Conservation (phyloP, 768 basidiomycete genomes). For the Amanita jacksonii region DNA sequence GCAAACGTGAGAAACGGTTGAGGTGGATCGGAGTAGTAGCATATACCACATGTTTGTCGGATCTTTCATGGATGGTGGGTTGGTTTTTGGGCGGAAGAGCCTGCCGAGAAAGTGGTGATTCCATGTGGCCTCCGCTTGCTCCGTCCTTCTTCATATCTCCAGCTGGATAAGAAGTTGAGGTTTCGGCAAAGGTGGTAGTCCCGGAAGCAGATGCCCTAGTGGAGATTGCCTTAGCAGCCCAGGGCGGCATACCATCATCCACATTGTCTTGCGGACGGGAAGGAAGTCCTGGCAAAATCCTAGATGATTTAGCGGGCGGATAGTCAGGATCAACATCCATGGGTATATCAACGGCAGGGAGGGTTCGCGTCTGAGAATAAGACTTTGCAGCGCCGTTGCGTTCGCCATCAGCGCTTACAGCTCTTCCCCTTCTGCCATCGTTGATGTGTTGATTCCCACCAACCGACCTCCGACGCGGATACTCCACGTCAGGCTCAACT, state of each 20-base stretch:
- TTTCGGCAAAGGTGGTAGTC: not conserved
- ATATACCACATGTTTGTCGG: slow-evolving; percentile 9
- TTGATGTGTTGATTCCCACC: not conserved
- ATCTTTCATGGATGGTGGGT: slow-evolving; percentile 4
- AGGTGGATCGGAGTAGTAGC: slow-evolving; percentile 3
- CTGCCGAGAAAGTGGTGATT: not conserved
- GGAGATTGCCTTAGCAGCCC: not conserved
- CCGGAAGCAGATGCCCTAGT: not conserved
- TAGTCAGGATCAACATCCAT: slow-evolving; percentile 21
- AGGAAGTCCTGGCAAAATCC: slow-evolving; percentile 7
- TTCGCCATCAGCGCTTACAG: not conserved
- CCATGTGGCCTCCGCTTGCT: not conserved
- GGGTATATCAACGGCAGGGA: slow-evolving; percentile 13
- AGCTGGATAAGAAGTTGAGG: not conserved
- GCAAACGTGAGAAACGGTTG: slow-evolving; percentile 1
- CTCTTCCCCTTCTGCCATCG: not conserved
- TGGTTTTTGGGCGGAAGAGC: slow-evolving; percentile 1
- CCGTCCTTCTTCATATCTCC: not conserved
- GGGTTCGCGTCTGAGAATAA: slow-evolving; percentile 9
- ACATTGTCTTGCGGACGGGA: no score
- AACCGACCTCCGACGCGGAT: not conserved
- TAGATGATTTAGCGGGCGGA: slow-evolving; percentile 13
- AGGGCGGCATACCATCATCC: not conserved
- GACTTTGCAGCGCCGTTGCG: slow-evolving; percentile 10
- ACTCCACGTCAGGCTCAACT: not conserved